Evolutionary conservation across 768 basidiomycete species (phyloP).

Genomic region (Suillus weaverae): DNA sequence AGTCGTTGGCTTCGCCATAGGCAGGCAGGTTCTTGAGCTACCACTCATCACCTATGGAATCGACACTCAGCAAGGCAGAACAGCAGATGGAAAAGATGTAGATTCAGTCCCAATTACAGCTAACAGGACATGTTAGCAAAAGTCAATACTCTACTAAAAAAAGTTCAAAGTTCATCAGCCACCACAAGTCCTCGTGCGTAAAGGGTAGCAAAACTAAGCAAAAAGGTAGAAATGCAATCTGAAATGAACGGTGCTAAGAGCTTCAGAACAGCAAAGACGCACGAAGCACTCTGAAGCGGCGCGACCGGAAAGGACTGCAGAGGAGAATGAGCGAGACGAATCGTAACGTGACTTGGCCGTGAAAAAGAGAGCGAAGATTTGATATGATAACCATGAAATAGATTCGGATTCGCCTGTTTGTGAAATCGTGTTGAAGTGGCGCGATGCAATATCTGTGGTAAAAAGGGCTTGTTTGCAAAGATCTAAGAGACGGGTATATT

Average conservation of each 20-base stretch:
- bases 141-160: conserved; percentile 12
- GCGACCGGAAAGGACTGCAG: conserved; percentile 17
- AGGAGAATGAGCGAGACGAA: conserved; percentile 19
- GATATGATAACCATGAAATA: conserved; percentile 37
- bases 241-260: neutral
- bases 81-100: neutral
- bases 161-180: conserved; percentile 19
- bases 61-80: neutral
- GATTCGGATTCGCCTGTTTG: conserved; percentile 30
- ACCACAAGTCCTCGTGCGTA: conserved; percentile 19
- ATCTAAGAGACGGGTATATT: conserved; percentile 37
- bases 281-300: conserved; percentile 20
- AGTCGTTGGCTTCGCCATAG: neutral
- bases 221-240: conserved; percentile 13
- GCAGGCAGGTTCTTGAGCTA: neutral
- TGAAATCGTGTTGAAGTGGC: conserved; percentile 23
- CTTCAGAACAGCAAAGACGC: conserved; percentile 23
- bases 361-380: conserved; percentile 22
- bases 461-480: conserved; percentile 31
- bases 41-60: neutral
- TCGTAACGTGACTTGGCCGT: conserved; percentile 24
- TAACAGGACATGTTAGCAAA: conserved; percentile 31
- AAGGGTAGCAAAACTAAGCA: conserved; percentile 2
- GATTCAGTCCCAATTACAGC: conserved; percentile 26
- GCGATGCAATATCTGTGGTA: conserved; percentile 34